Evolutionary conservation across 768 basidiomycete species (phyloP), one percentile per base, ranked within the genome.

Genomic region (Kwoniella botswanensis): DNA sequence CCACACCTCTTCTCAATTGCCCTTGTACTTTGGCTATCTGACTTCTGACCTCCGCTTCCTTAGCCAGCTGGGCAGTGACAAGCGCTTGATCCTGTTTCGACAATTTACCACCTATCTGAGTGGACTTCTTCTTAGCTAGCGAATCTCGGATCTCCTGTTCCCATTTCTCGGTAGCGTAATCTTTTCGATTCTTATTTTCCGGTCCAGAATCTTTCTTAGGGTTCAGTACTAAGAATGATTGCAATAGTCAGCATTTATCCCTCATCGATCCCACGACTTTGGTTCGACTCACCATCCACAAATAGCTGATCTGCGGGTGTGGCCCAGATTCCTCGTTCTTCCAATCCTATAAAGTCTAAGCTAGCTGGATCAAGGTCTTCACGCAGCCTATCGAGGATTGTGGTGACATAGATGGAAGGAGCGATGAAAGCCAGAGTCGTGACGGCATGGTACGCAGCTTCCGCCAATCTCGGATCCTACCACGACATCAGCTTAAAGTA

Each of bases 71-170:
- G 3, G 89, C 89, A 61, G 91, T 87, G 13, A 98, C 88, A n/a
- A 93, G 87, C 0, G 89, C 90, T 71, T 91, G 89, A 69, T 97
- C 93, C 69, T 91, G 90, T 80, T 94, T 98, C 1, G 92, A 92
- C 18, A 98, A 82, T 50, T 76, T 77, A 1, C 86, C 85, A 6
- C 84, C 85, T 17, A 75, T 65, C 1, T 86, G 75, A 1, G 86
- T 83, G 11, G 88, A 87, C 81, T 92, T 93, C 85, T 98, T 98
- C 66, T 85, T 88, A 6, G 92, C 92, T 1, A 98, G 86, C 0
- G 90, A 89, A 74, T 92, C 90, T 11, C 94, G 89, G n/a, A 96
- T 86, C 71, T 99, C 95, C 29, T 90, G 91, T 71, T 99, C 97
- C 96, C 96, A 99, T 78, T 93, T 91, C 18, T 93, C 91, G 15